Evolutionary conservation across 139 green algal genomes (phyloP), one percentile per base, ranked within the genome.

Genomic region (Chlamydomonas incerta): DNA sequence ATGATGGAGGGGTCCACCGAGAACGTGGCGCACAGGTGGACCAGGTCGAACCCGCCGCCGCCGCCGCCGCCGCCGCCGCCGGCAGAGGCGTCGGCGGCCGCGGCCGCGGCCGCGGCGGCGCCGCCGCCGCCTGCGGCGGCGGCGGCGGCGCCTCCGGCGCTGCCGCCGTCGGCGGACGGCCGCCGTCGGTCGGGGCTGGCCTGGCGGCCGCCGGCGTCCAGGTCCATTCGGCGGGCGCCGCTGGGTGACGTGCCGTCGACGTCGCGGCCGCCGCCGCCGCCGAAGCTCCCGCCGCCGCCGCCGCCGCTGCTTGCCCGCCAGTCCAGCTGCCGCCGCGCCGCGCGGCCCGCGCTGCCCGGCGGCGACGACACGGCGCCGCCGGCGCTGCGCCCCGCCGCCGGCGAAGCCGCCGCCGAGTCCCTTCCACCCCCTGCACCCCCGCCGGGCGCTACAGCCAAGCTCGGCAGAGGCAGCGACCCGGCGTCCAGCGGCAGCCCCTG

Each of bases 11-110:
- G 95, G 72, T 95, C 91, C 5, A 90, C 88, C 15, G 89, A 90
- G 75, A 96, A 97, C 33, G 94, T 96, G 50, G 89, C 88, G 72
- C 92, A 96, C 37, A 96, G 83, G 69, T 95, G 90, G 29, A 95
- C 86, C 35, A 95, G 86, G 66, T 95, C 92, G 66, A 90, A 90
- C 0, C 57, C 52, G 34, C 62, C 41, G 57, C 31, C 29, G 37
- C 67, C 69, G 58, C 31, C 24, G 67, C 62, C 46, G 28, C 60
- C 37, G 37, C 28, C 20, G 66, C 57, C 70, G 46, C 62, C 69
- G 63, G 66, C 68, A 50, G 37, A 34, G 52, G n/a, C 28, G 11
- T 63, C 60, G 18, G 50, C 73, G 28, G 14, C 47, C 0, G 23
- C 28, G 15, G 1, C 47, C 50, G 72, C 41, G 9, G 6, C 71